Base-by-base conservation (phyloP, 768 basidiomycete species). In the Lactarius hatsudake region DNA sequence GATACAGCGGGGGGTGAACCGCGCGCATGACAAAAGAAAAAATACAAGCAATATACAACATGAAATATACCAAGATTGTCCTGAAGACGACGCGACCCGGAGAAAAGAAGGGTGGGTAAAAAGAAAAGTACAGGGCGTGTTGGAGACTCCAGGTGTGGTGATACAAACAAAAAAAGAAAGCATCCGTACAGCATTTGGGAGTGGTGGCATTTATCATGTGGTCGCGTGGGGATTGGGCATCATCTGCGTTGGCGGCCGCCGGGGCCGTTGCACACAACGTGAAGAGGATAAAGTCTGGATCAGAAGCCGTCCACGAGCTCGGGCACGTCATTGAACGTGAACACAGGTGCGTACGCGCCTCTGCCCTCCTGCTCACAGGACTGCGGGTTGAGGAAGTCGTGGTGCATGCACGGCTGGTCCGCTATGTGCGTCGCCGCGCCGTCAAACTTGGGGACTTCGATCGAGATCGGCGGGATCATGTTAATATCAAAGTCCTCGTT, bases 401-500 rank as follows among this genome's bases (percentile, higher is more conserved):
- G 61, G 17, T 42, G 61, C 20, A 53, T 51, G 12, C 66, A 67
- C 18, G 68, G 8, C 5, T 70, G 67, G 18, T 62, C 63, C 18
- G 53, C 57, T 28, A 59, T 18, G 20, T 51, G 62, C 34, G 38
- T 45, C 34, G 32, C 34, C 17, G 61, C 30, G 54, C 65, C 69
- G 40, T 79, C 79, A 56, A 78, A 81, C 54, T 84, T 85, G 58
- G 83, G 79, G 67, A 84, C 73, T 18, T 84, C 85, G 62, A 89
- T 78, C 68, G 88, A 83, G 74, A 89, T 82, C 0, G 87, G 83
- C 2, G 87, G 88, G 69, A 90, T 90, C 28, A 86, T 78, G 70
- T 72, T 77, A 69, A 90, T 75, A 72, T 89, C 88, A 73, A 89
- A 90, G 76, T 90, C 88, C 74, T 87, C 86, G 63, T 80, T 82